Base-by-base conservation (phyloP, 2,329 filamentous ascomycete genomes). In the Cladorrhinum sp. region DNA sequence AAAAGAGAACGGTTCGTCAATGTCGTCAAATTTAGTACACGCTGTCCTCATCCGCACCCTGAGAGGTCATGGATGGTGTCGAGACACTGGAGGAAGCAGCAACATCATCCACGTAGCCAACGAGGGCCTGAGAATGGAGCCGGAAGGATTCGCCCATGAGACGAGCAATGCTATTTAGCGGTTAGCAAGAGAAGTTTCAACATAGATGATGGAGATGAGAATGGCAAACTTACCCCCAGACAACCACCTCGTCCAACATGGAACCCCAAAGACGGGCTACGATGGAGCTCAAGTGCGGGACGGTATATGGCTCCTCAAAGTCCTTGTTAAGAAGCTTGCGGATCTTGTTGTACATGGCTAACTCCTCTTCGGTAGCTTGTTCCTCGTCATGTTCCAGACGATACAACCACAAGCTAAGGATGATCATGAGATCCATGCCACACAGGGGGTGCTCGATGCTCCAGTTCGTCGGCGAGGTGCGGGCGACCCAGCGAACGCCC, bases 301-400 rank as follows among this genome's bases (percentile, higher is more conserved):
- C 89, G 74, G 91, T 91, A 23, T 86, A 82, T 18, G 41, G 41
- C 70, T 96, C 91, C 61, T 93, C 89, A 57, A 91, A 86, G 71
- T 98, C 93, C 72, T 96, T 93, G 69, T 95, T 91, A 72, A 96
- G 96, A 69, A 98, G 81, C 74, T 88, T 87, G 67, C 92, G 90
- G 63, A 98, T 83, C 79, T 96, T 96, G 80, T 93, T 90, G 77
- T 96, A 96, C 91, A 96, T 96, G 75, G 81, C 83, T 69, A 90
- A 77, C 76, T 96, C 92, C 71, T 96, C 92, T 67, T 90, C 88
- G 27, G 87, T 91, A 32, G 91, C 90, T 24, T 89, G 88, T 79
- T 98, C 93, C 66, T 96, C 93, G 80, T 99, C 95, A 79, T 98
- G 93, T 89, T 99, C 95, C 81, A 99, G 89, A 78, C 93, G 92